These are phyloP conservation scores for Effrenium voratum DNA, from an alignment of 73 alveolate genomes.

Conservation along the genomic window DNA sequence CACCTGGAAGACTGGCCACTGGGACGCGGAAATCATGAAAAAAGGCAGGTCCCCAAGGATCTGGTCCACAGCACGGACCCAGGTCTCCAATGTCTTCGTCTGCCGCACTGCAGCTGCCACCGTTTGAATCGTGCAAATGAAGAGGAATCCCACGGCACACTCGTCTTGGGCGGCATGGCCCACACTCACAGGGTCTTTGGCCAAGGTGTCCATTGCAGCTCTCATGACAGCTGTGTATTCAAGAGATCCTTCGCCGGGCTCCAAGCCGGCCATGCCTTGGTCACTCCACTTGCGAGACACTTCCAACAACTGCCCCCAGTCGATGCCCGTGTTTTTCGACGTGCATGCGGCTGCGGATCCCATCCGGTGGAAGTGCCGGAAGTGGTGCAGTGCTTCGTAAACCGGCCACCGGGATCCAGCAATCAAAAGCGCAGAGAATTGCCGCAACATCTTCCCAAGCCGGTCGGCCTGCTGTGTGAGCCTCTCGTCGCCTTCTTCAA, in stretches of 20 bases:
- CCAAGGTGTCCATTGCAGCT: neutral
- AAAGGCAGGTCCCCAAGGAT: neutral
- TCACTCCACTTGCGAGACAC: neutral
- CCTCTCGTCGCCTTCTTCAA: neutral
- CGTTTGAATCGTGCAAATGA: constrained; percentile 14
- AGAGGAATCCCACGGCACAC: constrained; percentile 22
- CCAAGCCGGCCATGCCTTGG: constrained; percentile 16
- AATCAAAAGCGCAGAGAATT: neutral
- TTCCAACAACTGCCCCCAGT: neutral
- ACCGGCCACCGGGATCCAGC: constrained; percentile 32
- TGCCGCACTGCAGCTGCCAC: neutral
- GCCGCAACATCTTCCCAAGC: neutral
- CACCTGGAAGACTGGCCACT: constrained; percentile 28
- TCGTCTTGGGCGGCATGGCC: constrained; percentile 8
- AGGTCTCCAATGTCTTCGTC: neutral
- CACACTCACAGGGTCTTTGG: neutral
- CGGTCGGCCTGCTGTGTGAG: neutral
- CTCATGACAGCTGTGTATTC: neutral
- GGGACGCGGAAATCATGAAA: constrained; percentile 4
- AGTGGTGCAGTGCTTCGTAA: constrained; percentile 13
- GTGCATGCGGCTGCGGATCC: neutral
- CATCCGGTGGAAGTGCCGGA: neutral
- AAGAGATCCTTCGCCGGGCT: neutral
- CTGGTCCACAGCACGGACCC: neutral
- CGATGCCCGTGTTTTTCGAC: neutral